Percentiles rank a stretch among this genome's conserved stretches.
Evolutionary conservation across 2,329 filamentous ascomycete genomes (phyloP).

Genomic region (Talaromyces verruculosus): DNA sequence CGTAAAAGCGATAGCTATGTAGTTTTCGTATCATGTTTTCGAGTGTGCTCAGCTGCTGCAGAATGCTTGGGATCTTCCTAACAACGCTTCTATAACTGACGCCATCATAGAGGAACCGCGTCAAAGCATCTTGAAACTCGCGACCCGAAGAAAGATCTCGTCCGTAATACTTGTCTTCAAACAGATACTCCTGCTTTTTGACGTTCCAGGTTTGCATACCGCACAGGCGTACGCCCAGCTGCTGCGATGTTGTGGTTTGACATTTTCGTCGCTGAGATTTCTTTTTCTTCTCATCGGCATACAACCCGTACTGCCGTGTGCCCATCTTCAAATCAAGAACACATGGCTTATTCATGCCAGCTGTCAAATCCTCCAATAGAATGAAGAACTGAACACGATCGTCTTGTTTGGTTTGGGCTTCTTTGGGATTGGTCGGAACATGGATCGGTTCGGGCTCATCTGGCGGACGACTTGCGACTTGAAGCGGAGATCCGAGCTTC

Average conservation of each 20-base stretch:
- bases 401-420: slow-evolving; percentile 58
- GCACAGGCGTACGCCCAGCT: slow-evolving; percentile 89
- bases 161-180: slow-evolving; percentile 97
- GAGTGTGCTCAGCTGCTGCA: slow-evolving; percentile 78
- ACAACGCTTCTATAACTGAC: slow-evolving; percentile 75
- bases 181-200: slow-evolving; percentile 79
- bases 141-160: slow-evolving; percentile 80
- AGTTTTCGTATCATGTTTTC: slow-evolving; percentile 79
- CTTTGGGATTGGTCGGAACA: slow-evolving; percentile 70
- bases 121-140: slow-evolving; percentile 86
- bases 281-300: slow-evolving; percentile 88
- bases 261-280: slow-evolving; percentile 92
- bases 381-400: slow-evolving; percentile 86
- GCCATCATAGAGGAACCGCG: slow-evolving; percentile 87
- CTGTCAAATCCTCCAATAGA: slow-evolving; percentile 88
- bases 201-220: slow-evolving; percentile 96
- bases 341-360: slow-evolving; percentile 93
- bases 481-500: slow-evolving; percentile 12
- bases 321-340: slow-evolving; percentile 99
- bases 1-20: slow-evolving; percentile 89
- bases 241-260: slow-evolving; percentile 82
- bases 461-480: slow-evolving; percentile 8
- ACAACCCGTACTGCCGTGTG: slow-evolving; percentile 91
- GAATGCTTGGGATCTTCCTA: slow-evolving; percentile 81
- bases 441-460: slow-evolving; percentile 29